Base-by-base conservation (phyloP, 225 moss, liverwort and hornwort species). In the Thuidium tamariscinum region DNA sequence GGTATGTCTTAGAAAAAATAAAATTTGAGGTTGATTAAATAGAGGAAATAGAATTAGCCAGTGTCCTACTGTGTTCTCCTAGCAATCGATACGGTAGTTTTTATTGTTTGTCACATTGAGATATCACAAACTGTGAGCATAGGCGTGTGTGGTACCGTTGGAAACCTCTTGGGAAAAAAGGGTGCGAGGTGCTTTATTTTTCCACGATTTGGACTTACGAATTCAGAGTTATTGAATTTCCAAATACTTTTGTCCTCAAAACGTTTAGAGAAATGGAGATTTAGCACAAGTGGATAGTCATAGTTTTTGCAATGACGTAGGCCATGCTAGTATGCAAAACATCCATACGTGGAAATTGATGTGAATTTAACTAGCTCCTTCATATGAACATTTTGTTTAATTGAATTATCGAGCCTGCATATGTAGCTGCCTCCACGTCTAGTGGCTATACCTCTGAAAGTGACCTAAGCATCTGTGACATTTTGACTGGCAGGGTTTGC, bases 401-500 rank as follows among this genome's bases (percentile, higher is more conserved):
- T 60, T 81, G 69, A 70, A 76, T 78, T 59, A 73, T 69, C 36
- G 84, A 62, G 61, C n/a, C 19, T 64, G 84, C 81, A 61, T 87
- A 61, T 88, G 69, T 39, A 75, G 55, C 19, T 74, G 74, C 74
- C 19, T 26, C 55, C 74, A 61, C 26, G 16, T 65, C 59, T 79
- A 39, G n/a, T 41, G 74, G 41, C 16, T 34, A 10, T 82, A 21
- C 29, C 44, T 80, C 46, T 44, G 13, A 37, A 80, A 51, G 67
- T 48, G 65, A 68, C 37, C 79, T 36, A 84, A 75, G 67, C 44
- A 27, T 68, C 34, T 78, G 82, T 83, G 89, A 25, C 60, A 42
- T 82, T 48, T 25, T 77, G 73, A 39, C 67, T 82, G 78, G 69
- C 90, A 92, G 93, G 93, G 93, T 64, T 84, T 92, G 84, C 90